Evolutionary conservation across 2,329 filamentous ascomycete genomes (phyloP), one percentile per base, ranked within the genome.

Genomic region (Sporothrix globosa): DNA sequence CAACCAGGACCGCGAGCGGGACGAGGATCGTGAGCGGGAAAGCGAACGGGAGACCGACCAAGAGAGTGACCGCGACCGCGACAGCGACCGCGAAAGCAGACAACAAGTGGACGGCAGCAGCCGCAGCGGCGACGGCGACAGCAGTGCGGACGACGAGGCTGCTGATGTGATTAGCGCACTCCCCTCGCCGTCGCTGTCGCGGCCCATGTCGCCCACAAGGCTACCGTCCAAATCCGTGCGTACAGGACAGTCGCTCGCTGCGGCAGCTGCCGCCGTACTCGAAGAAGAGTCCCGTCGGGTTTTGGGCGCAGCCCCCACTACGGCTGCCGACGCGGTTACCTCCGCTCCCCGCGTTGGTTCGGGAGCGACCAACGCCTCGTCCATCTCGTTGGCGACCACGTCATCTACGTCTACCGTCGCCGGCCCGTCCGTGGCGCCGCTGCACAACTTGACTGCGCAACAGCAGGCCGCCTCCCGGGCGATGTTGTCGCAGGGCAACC

Each of bases 1-100:
- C 67, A 41, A 41, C 39, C 53, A 27, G 54, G 73, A 73, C 69
- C 71, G 52, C 11, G 56, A 70, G 39, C 67, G 66, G 24, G 65
- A 56, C 2, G 67, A 67, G 13, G 61, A 67, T n/a, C 66, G 67
- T 9, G 69, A 67, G 17, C 54, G 66, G 17, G 65, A 69, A 46
- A 58, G 48, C 27, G 72, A 70, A 19, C 68, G 53, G 2, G 68
- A 70, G 3, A 48, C 58, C 21, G 61, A 67, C 14, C 30, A 53
- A 11, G 68, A 70, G 52, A 54, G 60, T 24, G 70, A 66, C 19
- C 27, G 5, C 7, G 61, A 67, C 6, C 61, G 50, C 9, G 65
- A 68, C 44, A 46, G 48, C 24, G 69, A 67, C 44, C 68, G 39
- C 2, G 67, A 44, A 44, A 34, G 1, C 7, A 34, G 34, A 34